These are phyloP conservation scores for Beta lomatogona DNA, from an alignment of 179 eudicot genomes.

Conservation along the genomic window DNA sequence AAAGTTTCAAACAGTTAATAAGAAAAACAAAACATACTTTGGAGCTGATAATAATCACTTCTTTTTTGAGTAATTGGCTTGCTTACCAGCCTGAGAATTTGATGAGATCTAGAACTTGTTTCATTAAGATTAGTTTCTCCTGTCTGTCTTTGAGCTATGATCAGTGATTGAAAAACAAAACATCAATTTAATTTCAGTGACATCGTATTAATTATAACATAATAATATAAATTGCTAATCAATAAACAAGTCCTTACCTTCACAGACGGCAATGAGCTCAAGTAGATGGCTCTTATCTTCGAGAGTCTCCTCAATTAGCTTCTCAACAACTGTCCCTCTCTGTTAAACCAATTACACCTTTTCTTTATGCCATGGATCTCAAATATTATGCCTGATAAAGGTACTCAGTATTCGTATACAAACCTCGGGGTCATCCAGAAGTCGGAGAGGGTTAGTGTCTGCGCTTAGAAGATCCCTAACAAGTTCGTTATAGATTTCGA, in stretches of 20 bases:
- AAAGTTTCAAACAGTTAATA: neutral
- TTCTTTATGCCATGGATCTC: neutral
- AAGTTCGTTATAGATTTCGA: conserved; percentile 87
- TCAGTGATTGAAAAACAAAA: conserved; percentile 8
- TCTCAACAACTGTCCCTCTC: conserved; percentile 91
- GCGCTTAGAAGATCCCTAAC: conserved; percentile 75
- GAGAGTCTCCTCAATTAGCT: conserved; percentile 64
- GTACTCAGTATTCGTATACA: neutral
- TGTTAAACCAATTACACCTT: conserved; percentile 24
- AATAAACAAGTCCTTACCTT: conserved; percentile 43
- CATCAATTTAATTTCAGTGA: neutral
- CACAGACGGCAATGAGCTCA: conserved; percentile 73
- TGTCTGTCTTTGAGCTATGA: conserved; percentile 82
- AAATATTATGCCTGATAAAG: no score
- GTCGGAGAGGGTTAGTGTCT: conserved; percentile 72
- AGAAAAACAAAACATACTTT: neutral
- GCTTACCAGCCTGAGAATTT: conserved; percentile 79
- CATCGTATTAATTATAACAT: neutral
- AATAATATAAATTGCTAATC: neutral
- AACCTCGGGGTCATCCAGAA: conserved; percentile 95
- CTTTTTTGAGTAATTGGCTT: neutral
- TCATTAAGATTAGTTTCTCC: conserved; percentile 85
- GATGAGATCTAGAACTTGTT: conserved; percentile 89
- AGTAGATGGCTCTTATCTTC: conserved; percentile 65
- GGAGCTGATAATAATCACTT: no score